Base-by-base conservation (phyloP, 2,329 filamentous ascomycete genomes). In the Paracamarosporium sp. region DNA sequence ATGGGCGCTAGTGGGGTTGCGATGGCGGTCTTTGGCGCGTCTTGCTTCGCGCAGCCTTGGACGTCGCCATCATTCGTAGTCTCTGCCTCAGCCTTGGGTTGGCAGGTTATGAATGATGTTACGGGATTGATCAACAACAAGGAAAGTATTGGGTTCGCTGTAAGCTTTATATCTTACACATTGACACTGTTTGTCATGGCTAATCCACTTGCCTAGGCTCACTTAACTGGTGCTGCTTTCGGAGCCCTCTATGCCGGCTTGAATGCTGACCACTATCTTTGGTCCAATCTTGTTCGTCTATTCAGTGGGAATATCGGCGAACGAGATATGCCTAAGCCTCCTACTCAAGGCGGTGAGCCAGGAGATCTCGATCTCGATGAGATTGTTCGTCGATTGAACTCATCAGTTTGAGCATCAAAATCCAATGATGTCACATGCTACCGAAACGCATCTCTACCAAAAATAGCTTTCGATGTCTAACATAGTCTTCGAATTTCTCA, bases 1-100 rank as follows among this genome's bases (percentile, higher is more conserved):
- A 15, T 51, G 17, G 48, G 48, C 28, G 48, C 48, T n/a, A 51
- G 48, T 17, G 48, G 48, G 12, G 48, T 51, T 15, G 48, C 36
- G 11, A 51, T 41, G 48, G 48, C 48, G n/a, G 36, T 51, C 1
- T 51, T 51, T 28, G 35, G 25, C 17, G 35, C 48, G 17, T 51
- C 48, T 22, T 51, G 48, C 25, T 51, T 51, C 12, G 27, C 48
- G n/a, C 35, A 51, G 33, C 22, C 48, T 24, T 43, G 36, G 35
- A 30, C 12, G 1, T 41, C 48, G 3, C 24, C 35, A 15, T 51
- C 48, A 8, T 43, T 51, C 15, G 2, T 51, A 11, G 4, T 31
- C 2, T 51, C 48, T 24, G 36, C 27, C 8, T 25, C 12, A 4
- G 20, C 24, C 5, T 51, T 51, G 36, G 17, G 25, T 17, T 24